phyloP scores from a whole-genome alignment of 805 yeast genomes.

The Jamesozyma jinghongensis region DNA sequence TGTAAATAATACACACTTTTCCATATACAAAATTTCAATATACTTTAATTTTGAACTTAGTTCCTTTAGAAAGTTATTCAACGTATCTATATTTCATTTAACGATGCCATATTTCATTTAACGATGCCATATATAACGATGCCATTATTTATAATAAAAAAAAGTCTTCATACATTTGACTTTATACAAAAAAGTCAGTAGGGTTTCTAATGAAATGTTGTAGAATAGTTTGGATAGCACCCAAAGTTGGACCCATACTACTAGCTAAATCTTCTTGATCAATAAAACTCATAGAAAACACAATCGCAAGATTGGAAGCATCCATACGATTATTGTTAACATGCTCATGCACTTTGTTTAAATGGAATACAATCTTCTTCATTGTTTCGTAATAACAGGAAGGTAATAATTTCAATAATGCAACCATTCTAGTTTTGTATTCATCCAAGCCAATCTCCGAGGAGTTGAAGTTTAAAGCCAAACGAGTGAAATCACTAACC shows the following conservation, averaged over 20 bases:
- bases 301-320: slow-evolving; percentile 82
- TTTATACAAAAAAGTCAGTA: slow-evolving; percentile 19
- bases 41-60: no score
- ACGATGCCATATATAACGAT: no score
- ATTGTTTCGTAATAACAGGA: slow-evolving; percentile 56
- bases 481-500: slow-evolving; percentile 45
- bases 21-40: no score
- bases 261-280: slow-evolving; percentile 35
- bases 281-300: slow-evolving; percentile 60
- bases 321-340: slow-evolving; percentile 76
- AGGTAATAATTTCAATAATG: slow-evolving; percentile 44
- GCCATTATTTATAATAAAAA: no score
- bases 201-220: slow-evolving; percentile 40
- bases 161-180: background rate
- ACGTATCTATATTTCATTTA: no score
- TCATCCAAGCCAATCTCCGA: slow-evolving; percentile 20
- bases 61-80: no score
- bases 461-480: slow-evolving; percentile 21
- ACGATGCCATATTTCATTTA: no score
- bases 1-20: background rate
- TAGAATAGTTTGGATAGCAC: slow-evolving; percentile 45
- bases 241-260: slow-evolving; percentile 42
- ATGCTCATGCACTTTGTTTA: slow-evolving; percentile 57
- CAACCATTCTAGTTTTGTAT: slow-evolving; percentile 20
- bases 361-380: slow-evolving; percentile 57